Conservation (phyloP, 306 rosid genomes). For the Erythrophleum fordii region DNA sequence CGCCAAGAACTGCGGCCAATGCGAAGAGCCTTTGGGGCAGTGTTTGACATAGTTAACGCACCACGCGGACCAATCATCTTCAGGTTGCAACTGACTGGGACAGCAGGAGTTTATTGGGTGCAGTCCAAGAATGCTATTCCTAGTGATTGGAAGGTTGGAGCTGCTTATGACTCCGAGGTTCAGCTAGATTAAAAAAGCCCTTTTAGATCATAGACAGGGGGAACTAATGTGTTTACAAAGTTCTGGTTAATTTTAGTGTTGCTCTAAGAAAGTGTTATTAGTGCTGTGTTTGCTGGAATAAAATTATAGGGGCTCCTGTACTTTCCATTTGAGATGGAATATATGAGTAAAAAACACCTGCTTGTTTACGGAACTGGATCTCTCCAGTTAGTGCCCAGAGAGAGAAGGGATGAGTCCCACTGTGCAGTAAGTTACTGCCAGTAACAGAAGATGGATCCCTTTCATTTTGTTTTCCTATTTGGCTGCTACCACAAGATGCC, state of each 20-base stretch:
- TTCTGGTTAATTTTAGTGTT: neutral
- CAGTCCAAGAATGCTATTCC: slow-evolving; percentile 63
- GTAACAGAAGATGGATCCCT: too few relatives aligned
- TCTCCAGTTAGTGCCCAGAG: too few relatives aligned
- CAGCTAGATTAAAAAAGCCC: slow-evolving; percentile 45
- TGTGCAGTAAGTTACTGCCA: too few relatives aligned
- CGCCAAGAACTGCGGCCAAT: slow-evolving; percentile 62
- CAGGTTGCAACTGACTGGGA: slow-evolving; percentile 60
- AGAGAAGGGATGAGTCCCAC: neutral
- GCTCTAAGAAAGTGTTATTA: neutral
- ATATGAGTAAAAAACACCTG: neutral
- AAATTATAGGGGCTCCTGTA: neutral
- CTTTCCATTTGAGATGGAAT: neutral
- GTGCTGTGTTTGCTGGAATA: neutral
- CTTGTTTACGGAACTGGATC: too few relatives aligned
- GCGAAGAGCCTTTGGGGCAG: slow-evolving; percentile 74
- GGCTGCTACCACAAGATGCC: too few relatives aligned
- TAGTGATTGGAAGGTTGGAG: slow-evolving; percentile 72
- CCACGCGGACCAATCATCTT: slow-evolving; percentile 53
- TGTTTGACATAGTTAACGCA: slow-evolving; percentile 65
- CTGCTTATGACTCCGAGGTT: slow-evolving; percentile 61
- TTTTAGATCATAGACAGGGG: too few relatives aligned
- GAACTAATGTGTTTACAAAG: too few relatives aligned
- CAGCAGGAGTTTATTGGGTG: slow-evolving; percentile 53
- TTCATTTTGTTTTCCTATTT: neutral